phyloP scores from a whole-genome alignment of 2,329 filamentous ascomycete species.

The Colletotrichum brevisporum region DNA sequence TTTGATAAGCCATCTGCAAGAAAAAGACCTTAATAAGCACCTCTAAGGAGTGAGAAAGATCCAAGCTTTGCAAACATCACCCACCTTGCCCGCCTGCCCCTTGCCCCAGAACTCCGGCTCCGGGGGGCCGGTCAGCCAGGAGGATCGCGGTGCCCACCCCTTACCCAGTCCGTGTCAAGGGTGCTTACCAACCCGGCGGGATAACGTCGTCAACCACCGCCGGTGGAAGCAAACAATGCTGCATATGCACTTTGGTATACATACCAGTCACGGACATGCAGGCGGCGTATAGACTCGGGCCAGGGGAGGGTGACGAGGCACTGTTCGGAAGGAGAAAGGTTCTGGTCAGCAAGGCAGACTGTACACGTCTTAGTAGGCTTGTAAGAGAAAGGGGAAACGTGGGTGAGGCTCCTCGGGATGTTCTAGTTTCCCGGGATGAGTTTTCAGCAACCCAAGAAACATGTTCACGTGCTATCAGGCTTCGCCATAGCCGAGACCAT shows the following conservation, averaged over 20 bases:
- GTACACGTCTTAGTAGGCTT: background rate
- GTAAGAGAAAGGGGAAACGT: background rate
- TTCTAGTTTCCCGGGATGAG: background rate
- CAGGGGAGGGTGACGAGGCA: background rate
- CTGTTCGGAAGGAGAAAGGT: background rate
- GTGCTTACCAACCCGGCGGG: slow-evolving; percentile 14
- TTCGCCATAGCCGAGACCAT: no score
- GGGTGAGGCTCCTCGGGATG: background rate
- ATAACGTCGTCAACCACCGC: background rate
- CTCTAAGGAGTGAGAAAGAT: no score
- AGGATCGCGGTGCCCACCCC: background rate
- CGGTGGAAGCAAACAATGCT: slow-evolving; percentile 1
- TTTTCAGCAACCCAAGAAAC: background rate
- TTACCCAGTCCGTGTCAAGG: background rate
- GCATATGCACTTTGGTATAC: background rate
- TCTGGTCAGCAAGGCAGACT: slow-evolving; percentile 5
- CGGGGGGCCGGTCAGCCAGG: background rate
- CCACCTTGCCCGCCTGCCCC: no score
- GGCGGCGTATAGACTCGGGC: background rate
- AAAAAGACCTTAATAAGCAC: no score
- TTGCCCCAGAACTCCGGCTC: no score
- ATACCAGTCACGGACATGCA: background rate
- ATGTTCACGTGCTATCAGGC: no score
- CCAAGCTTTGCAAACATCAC: no score
- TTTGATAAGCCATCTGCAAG: no score